These are phyloP conservation scores for Amanita rubescens DNA, from an alignment of 768 basidiomycete genomes.

Conservation along the genomic window DNA sequence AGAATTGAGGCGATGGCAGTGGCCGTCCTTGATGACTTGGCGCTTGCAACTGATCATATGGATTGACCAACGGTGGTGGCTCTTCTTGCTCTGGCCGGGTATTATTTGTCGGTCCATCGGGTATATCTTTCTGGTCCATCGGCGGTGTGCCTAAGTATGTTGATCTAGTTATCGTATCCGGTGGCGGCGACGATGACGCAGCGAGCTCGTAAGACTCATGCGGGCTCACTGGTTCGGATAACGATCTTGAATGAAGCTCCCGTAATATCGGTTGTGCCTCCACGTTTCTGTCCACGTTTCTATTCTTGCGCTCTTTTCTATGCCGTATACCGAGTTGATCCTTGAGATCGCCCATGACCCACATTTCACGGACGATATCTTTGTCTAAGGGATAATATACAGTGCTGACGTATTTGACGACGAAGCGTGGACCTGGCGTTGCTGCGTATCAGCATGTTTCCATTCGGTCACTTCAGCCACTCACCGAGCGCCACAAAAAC, in stretches of 20 bases:
- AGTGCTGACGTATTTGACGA: conserved; percentile 63
- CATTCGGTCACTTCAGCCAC: conserved; percentile 10
- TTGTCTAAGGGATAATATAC: conserved; percentile 79
- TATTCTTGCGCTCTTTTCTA: conserved; percentile 44
- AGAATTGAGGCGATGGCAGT: conserved; percentile 35
- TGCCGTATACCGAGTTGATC: conserved; percentile 69
- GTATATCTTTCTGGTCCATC: conserved; percentile 25
- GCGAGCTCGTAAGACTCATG: conserved; percentile 44
- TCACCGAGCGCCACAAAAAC: conserved; percentile 66
- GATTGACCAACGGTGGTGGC: background rate
- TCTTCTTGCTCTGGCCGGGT: too few relatives aligned
- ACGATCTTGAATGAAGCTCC: conserved; percentile 53
- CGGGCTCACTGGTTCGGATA: conserved; percentile 47
- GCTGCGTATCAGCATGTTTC: background rate
- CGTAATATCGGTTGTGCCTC: conserved; percentile 72
- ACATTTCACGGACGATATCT: conserved; percentile 89
- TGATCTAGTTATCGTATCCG: conserved; percentile 30
- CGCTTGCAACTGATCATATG: background rate
- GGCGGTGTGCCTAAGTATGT: conserved; percentile 43
- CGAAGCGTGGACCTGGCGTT: conserved; percentile 68
- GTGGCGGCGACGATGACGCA: conserved; percentile 20
- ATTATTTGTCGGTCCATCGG: conserved; percentile 3
- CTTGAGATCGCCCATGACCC: conserved; percentile 79
- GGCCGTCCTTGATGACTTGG: conserved; percentile 10
- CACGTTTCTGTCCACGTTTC: conserved; percentile 44